Percentiles rank a stretch among this genome's conserved stretches.
Evolutionary conservation across 176 grass and related monocot genomes (phyloP).

Genomic region (Paspalum vaginatum): DNA sequence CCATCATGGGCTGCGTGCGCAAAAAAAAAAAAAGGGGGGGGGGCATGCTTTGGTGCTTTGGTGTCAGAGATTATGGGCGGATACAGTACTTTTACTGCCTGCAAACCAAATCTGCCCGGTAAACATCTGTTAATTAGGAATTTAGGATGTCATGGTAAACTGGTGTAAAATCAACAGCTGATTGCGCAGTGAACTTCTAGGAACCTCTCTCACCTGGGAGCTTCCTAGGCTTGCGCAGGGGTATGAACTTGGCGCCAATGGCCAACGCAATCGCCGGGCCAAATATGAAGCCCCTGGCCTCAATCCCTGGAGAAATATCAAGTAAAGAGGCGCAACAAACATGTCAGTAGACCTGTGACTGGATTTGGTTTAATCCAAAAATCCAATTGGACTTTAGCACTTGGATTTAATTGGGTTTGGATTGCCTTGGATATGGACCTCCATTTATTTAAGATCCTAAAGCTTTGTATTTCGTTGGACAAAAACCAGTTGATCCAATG

Average conservation of each 20-base stretch:
- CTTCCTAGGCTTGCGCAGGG: conserved; percentile 89
- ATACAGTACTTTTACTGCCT: neutral
- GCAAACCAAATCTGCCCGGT: conserved; percentile 4
- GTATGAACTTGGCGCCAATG: conserved; percentile 90
- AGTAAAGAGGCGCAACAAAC: neutral
- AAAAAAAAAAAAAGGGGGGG: neutral
- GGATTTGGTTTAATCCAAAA: too few relatives aligned
- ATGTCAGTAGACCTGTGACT: too few relatives aligned
- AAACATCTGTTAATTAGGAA: too few relatives aligned
- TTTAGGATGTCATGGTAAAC: neutral
- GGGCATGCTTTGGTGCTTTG: conserved; percentile 4
- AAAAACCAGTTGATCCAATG: too few relatives aligned
- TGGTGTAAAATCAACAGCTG: neutral
- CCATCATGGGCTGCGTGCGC: conserved; percentile 7
- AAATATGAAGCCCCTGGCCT: conserved; percentile 94
- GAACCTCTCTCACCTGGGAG: conserved; percentile 62
- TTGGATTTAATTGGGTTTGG: too few relatives aligned
- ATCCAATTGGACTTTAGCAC: too few relatives aligned
- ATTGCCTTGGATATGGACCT: too few relatives aligned
- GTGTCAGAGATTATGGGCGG: conserved; percentile 28
- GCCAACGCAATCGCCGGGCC: conserved; percentile 75
- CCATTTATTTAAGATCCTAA: too few relatives aligned
- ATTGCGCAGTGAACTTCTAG: neutral
- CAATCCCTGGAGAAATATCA: conserved; percentile 60
- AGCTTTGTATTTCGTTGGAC: too few relatives aligned